Evolutionary conservation across 2,329 filamentous ascomycete species (phyloP), one percentile per base, ranked within the genome.

Genomic region (Trichoderma cornu-damae): DNA sequence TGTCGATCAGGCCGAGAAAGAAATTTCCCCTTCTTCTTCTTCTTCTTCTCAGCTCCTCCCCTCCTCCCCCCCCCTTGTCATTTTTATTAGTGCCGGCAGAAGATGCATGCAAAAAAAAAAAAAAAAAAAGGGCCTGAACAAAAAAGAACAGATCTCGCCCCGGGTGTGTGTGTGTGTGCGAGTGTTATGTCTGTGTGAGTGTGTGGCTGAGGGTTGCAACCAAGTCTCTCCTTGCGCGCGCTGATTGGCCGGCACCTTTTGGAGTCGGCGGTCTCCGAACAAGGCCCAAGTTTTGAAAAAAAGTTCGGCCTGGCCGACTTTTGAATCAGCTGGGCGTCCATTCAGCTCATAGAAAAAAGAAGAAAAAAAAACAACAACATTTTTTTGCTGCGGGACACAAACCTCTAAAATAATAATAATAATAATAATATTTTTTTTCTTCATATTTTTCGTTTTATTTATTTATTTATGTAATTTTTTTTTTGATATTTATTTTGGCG

Each of bases 81-180:
- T n/a, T n/a, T n/a, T n/a, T n/a, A n/a, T 22, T 54, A 54, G 51
- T 54, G 51, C 51, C 51, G 51, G 51, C 51, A 54, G 40, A 44
- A 28, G 51, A 38, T 37, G 32, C 51, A 54, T 46, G 20, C 38
- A n/a, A n/a, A n/a, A n/a, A n/a, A n/a, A n/a, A n/a, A n/a, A n/a
- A n/a, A n/a, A n/a, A n/a, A n/a, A n/a, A n/a, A 47, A 32, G n/a
- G 42, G 42, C 42, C 26, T 46, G 26, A 14, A n/a, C n/a, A n/a
- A n/a, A n/a, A 28, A 16, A n/a, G 20, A 20, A n/a, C 24, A 54
- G 28, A 54, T 54, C 40, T 44, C n/a, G 26, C 37, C 18, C 37
- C 51, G 42, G 40, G 51, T 20, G 51, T 42, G 49, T 40, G 51
- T 46, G n/a, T n/a, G n/a, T n/a, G n/a, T n/a, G n/a, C n/a, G n/a